Evolutionary conservation across 176 grass and related monocot species (phyloP), one percentile per base, ranked within the genome.

Genomic region (Zoysia pacifica): DNA sequence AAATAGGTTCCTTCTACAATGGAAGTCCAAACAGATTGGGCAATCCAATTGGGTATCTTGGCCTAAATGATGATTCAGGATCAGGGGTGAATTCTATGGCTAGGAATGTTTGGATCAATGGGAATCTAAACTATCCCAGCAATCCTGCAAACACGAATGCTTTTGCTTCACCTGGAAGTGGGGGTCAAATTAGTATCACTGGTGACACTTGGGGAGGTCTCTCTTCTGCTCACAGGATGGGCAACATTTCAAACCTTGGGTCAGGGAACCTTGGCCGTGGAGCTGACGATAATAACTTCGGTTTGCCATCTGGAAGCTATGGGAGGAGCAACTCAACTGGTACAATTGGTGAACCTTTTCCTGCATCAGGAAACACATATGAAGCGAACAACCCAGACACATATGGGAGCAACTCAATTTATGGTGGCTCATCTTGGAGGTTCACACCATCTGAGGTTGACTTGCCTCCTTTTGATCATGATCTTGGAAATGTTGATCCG

Each of bases 21-120:
- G 92, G 82, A 69, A 80, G 85, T 80, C 92, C 78, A 19, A 91
- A 78, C 84, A 86, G 91, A 72, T 76, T 91, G 61, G 74, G 66
- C 79, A 83, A 58, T 67, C 53, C 79, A 70, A 65, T 77, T 35
- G 73, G 91, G 41, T 97, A 90, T 13, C 64, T 68, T 79, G 85
- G 86, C 76, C 81, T 75, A n/a, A 91, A 86, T 82, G 87, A 88
- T 19, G 84, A 82, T 73, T 82, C 83, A 18, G 84, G 89, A 19
- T 94, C 91, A 16, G 67, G 88, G 79, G 70, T 94, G 69, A 93
- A 65, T 62, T 90, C 87, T 82, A 59, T 85, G 82, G 69, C 86
- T 69, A 88, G 94, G 79, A 94, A 88, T 90, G 77, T 92, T 73
- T 92, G 91, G 91, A 82, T 87, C 36, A 94, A 86, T 76, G 73